Conservation (phyloP, 1,139 yeast species). For the Yamadazyma trypodendri region DNA sequence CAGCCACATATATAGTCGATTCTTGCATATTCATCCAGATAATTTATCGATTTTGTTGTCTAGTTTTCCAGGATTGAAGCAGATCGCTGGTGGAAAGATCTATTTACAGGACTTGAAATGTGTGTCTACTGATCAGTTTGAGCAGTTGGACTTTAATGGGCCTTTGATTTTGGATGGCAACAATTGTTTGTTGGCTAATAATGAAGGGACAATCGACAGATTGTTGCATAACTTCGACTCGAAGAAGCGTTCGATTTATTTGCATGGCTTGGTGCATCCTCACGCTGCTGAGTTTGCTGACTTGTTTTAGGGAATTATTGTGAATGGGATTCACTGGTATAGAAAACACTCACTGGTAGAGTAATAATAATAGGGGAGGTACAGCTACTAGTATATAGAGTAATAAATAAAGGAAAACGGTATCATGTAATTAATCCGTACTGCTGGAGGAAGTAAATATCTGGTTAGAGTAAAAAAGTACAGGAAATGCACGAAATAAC, state of each 20-base stretch:
- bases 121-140: conserved; percentile 22
- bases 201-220: conserved; percentile 41
- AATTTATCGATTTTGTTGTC: conserved; percentile 31
- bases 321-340: conserved; percentile 3
- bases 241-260: conserved; percentile 7
- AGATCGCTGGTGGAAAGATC: conserved; percentile 9
- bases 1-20: conserved; percentile 32
- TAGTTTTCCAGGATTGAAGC: conserved; percentile 20
- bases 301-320: conserved; percentile 28
- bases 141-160: conserved; percentile 19
- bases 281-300: conserved; percentile 51
- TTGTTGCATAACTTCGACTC: conserved; percentile 40
- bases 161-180: conserved; percentile 62
- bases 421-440: too few relatives aligned
- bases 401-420: conserved; percentile 5
- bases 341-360: too few relatives aligned
- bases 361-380: not conserved
- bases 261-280: conserved; percentile 36
- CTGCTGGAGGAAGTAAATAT: too few relatives aligned
- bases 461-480: too few relatives aligned
- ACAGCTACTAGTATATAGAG: conserved; percentile 1
- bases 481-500: too few relatives aligned
- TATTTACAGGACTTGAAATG: conserved; percentile 24
- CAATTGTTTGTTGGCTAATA: conserved; percentile 51
- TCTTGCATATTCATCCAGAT: conserved; percentile 47